Evolutionary conservation across 2,329 filamentous ascomycete genomes (phyloP).

Genomic region (Nothophoma quercina): DNA sequence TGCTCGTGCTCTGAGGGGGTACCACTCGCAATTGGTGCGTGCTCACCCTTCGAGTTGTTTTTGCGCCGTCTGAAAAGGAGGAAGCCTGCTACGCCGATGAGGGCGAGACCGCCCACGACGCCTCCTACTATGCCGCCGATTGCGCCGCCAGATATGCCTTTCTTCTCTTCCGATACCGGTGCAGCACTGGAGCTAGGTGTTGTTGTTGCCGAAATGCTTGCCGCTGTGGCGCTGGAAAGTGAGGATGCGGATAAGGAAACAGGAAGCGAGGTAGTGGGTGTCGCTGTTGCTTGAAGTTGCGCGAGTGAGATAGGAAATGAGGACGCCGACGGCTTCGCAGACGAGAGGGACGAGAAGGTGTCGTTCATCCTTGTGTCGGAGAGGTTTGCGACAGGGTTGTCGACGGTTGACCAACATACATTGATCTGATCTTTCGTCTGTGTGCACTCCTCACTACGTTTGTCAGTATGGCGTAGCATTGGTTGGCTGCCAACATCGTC

Average conservation of each 20-base stretch:
- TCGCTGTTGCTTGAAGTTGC: conserved; percentile 13
- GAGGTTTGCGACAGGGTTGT: conserved; percentile 20
- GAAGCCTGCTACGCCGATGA: conserved; percentile 17
- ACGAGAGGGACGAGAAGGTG: conserved; percentile 23
- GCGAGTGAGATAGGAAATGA: conserved; percentile 9
- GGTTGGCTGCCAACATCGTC: too few relatives aligned
- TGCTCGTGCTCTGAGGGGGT: conserved; percentile 12
- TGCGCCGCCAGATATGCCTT: conserved; percentile 23
- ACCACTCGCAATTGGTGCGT: conserved; percentile 6
- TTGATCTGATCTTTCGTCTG: conserved; percentile 25
- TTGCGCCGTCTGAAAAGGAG: conserved; percentile 18
- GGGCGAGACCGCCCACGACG: conserved; percentile 21
- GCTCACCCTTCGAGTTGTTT: conserved; percentile 4
- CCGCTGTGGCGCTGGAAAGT: not conserved
- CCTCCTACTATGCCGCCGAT: conserved; percentile 29
- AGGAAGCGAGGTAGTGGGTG: conserved; percentile 7
- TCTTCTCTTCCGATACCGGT: not conserved
- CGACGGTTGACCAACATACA: conserved; percentile 25
- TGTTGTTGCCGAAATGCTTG: not conserved
- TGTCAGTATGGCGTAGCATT: not conserved
- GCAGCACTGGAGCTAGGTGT: not conserved
- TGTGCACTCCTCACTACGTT: conserved; percentile 28
- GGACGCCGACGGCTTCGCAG: conserved; percentile 16
- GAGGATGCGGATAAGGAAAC: conserved; percentile 1
- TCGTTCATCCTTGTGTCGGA: conserved; percentile 17